Evolutionary conservation across 257 asterid genomes (phyloP).

Genomic region (Rauvolfia tetraphylla): DNA sequence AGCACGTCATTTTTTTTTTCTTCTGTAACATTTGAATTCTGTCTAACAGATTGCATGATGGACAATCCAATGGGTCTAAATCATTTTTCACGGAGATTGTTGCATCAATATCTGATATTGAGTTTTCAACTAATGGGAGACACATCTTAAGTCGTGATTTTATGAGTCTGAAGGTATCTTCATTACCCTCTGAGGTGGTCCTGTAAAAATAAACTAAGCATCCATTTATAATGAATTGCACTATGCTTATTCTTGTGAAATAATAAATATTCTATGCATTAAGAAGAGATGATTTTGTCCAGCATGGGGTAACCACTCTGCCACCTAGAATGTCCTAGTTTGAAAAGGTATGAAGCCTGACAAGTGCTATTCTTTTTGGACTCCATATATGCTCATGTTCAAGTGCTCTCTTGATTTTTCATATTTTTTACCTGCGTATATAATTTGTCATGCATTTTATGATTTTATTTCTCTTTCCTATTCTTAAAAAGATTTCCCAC

Average conservation of each 20-base stretch:
- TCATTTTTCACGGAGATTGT: constrained; percentile 76
- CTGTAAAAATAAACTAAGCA: not conserved
- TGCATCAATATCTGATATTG: constrained; percentile 67
- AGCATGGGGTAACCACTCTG: not conserved
- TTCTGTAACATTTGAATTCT: constrained; percentile 15
- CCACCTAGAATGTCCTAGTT: not conserved
- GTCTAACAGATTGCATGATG: constrained; percentile 54
- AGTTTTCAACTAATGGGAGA: constrained; percentile 73
- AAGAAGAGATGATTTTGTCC: not conserved
- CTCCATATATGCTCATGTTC: not conserved
- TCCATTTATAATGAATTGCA: not conserved
- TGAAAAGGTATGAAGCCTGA: not conserved
- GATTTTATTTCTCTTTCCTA: not conserved
- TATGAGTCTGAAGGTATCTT: constrained; percentile 65
- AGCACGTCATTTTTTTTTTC: not conserved
- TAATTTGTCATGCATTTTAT: not conserved
- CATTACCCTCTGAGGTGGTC: constrained; percentile 6
- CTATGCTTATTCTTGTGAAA: not conserved
- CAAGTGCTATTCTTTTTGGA: not conserved
- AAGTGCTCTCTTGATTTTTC: not conserved
- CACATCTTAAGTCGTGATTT: constrained; percentile 70
- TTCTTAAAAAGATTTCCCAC: not conserved
- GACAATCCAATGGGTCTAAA: constrained; percentile 45
- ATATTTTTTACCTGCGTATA: not conserved
- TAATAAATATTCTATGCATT: not conserved